These are phyloP conservation scores for Calocybe indica DNA, from an alignment of 768 basidiomycete species.

Conservation along the genomic window DNA sequence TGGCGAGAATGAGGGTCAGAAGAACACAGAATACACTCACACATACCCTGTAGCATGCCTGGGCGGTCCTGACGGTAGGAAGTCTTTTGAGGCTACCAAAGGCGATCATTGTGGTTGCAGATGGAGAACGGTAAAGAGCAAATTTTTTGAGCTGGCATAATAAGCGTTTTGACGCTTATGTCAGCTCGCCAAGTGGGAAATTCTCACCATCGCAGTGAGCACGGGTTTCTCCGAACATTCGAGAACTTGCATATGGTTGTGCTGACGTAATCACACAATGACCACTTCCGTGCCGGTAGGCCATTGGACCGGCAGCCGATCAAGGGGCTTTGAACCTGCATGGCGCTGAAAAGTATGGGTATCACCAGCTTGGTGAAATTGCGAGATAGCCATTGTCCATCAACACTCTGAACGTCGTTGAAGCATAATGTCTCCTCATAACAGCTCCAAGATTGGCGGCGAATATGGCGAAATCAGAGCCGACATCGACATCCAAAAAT, in stretches of 20 bases:
- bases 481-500: constrained; percentile 52
- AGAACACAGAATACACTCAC: not conserved
- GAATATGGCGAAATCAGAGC: constrained; percentile 74
- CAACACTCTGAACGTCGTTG: constrained; percentile 1
- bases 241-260: constrained; percentile 15
- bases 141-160: constrained; percentile 35
- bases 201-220: constrained; percentile 18
- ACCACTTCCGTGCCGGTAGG: not conserved
- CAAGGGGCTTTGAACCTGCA: too few species aligned
- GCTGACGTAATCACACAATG: not conserved
- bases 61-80: too few species aligned
- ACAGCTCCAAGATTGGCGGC: constrained; percentile 53
- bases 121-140: constrained; percentile 30
- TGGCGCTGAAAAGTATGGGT: too few species aligned
- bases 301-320: too few species aligned
- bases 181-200: not conserved
- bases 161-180: constrained; percentile 4
- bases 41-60: too few species aligned
- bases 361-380: too few species aligned
- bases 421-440: constrained; percentile 17
- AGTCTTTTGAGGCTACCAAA: constrained; percentile 46
- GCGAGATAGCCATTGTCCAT: not conserved
- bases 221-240: constrained; percentile 36
- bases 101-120: constrained; percentile 64
- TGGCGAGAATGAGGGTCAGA: constrained; percentile 5